A percentile compares a stretch with the other conserved stretches of the same genome.
These are phyloP conservation scores for Neonectria magnoliae DNA, from an alignment of 2,329 filamentous ascomycete genomes.

Conservation along the genomic window DNA sequence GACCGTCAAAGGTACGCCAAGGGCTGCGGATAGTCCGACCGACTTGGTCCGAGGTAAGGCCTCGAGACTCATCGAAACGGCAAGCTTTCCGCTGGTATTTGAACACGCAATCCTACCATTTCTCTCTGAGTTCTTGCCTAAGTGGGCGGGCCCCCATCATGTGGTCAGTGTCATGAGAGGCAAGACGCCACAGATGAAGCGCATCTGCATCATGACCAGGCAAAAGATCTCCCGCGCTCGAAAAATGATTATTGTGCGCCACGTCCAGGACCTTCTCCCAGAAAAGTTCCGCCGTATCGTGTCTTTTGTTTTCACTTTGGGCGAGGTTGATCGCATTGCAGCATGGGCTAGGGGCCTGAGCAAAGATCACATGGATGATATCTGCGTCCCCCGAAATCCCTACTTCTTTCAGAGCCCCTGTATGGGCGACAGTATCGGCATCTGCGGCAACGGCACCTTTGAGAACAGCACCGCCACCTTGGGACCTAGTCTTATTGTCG, in stretches of 20 bases:
- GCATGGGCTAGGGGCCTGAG: conserved; percentile 54
- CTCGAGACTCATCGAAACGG: conserved; percentile 45
- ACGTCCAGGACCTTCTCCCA: conserved; percentile 55
- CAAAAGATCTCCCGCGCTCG: conserved; percentile 47
- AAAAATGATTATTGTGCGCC: conserved; percentile 51
- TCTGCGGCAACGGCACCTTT: conserved; percentile 41
- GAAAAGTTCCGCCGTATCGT: conserved; percentile 43
- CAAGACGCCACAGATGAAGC: conserved; percentile 46
- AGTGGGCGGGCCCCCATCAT: conserved; percentile 54
- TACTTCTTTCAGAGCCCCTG: conserved; percentile 54
- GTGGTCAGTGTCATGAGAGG: conserved; percentile 52
- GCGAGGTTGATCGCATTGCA: conserved; percentile 49
- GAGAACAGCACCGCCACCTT: conserved; percentile 54
- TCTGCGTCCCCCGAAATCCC: conserved; percentile 54
- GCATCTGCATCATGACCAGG: conserved; percentile 55
- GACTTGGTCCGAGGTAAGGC: conserved; percentile 41
- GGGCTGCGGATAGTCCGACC: conserved; percentile 47
- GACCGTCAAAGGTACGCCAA: conserved; percentile 38
- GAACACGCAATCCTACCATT: conserved; percentile 57
- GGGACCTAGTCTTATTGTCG: conserved; percentile 52
- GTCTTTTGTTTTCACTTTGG: conserved; percentile 52
- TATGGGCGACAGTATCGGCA: conserved; percentile 59
- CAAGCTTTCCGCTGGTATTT: conserved; percentile 54
- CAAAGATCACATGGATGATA: conserved; percentile 51
- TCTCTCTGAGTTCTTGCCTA: conserved; percentile 53